Base-by-base conservation (phyloP, 1,284 basidiomycete genomes). In the Ceratobasidium theobromae region DNA sequence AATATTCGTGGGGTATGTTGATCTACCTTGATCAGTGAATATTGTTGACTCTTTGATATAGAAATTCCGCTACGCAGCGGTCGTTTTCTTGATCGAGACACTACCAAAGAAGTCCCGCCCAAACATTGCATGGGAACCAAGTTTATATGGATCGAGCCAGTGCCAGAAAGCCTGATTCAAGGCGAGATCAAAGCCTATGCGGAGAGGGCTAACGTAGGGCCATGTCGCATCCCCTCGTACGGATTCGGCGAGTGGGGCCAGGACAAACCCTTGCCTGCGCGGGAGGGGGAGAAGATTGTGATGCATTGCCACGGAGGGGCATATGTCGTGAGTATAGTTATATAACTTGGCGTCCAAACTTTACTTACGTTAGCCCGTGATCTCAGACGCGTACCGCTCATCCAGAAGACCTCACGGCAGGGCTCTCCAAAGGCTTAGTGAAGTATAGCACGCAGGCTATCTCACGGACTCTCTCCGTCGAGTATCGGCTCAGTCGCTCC, bases 211-310 rank as follows among this genome's bases (percentile, higher is more conserved):
- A 71, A 75, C 4, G 80, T 85, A 18, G 57, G 73, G 2, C 74
- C 80, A 0, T 72, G 77, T 32, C 76, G 76, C 23, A 78, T 86
- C 35, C 81, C 84, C 4, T 84, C 83, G 2, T 86, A 86, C 70
- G 86, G 84, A 84, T 67, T 58, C 30, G 66, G 66, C 8, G 55
- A 58, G 11, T 53, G 66, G 48, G 65, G 65, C 3, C 53, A 58
- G 16, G 38, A 33, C 8, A 38, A 23, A 16, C 30, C 28, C 4
- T 38, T 23, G 8, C 33, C 23, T 14, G 53, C 66, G 33, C 53
- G 57, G 14, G 66, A 67, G 12, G 48, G 55, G 6, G 66, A 67
- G 38, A 67, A 67, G 45, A 52, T 67, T 41, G 33, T 67, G 38
- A 67, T 67, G 66, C 55, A 67, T 52, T 67, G 48, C 33, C 66